Evolutionary conservation across 2,329 filamentous ascomycete genomes (phyloP).

Genomic region (Sporothrix pallida): DNA sequence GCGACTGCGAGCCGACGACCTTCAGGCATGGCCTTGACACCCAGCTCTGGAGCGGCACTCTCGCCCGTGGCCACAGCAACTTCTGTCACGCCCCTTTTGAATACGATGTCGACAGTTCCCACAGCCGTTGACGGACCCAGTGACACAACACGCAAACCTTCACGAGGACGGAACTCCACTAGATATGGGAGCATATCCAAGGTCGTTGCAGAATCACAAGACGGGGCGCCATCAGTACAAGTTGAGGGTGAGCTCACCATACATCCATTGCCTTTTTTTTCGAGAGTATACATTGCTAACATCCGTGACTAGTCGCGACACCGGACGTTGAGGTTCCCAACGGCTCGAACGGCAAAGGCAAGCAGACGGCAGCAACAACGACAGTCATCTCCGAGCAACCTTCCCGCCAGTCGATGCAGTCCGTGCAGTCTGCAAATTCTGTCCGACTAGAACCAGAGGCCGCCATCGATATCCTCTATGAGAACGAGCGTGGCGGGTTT

Average conservation of each 20-base stretch:
- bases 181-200: slow-evolving; percentile 29
- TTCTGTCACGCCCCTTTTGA: slow-evolving; percentile 27
- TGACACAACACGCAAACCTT: neutral
- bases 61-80: slow-evolving; percentile 17
- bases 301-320: neutral
- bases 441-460: slow-evolving; percentile 46
- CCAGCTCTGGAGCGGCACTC: neutral
- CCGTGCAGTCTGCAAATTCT: slow-evolving; percentile 3
- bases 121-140: slow-evolving; percentile 12
- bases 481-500: slow-evolving; percentile 92
- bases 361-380: neutral
- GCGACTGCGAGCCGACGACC: slow-evolving; percentile 3
- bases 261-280: neutral
- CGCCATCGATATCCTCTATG: slow-evolving; percentile 86
- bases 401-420: slow-evolving; percentile 27
- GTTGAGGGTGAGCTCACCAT: slow-evolving; percentile 9
- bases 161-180: slow-evolving; percentile 10
- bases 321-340: neutral
- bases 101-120: neutral
- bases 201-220: neutral
- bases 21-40: neutral
- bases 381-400: neutral
- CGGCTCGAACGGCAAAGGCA: neutral
- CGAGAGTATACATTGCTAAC: neutral
- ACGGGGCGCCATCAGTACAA: slow-evolving; percentile 11